Conservation (phyloP, 2,329 filamentous ascomycete species). For the Cordyceps cicadae region DNA sequence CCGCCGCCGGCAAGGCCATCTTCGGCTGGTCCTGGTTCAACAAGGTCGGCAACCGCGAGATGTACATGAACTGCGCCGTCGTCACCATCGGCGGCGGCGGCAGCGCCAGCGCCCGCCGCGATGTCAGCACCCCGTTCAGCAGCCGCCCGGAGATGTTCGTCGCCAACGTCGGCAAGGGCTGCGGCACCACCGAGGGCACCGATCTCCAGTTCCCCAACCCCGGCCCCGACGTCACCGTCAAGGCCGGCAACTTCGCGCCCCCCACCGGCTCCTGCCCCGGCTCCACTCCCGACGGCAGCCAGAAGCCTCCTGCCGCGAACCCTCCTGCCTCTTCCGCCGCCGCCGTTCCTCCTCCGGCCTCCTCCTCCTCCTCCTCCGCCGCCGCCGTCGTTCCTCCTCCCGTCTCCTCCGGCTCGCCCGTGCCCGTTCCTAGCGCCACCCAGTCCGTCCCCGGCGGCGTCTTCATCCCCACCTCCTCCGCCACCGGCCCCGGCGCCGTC, state of each 20-base stretch:
- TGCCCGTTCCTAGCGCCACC: not conserved
- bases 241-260: slow-evolving; percentile 21
- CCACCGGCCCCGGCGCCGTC: not conserved
- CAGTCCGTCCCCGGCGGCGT: slow-evolving; percentile 31
- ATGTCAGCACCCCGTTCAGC: slow-evolving; percentile 31
- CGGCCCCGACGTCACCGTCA: slow-evolving; percentile 39
- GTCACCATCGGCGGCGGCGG: slow-evolving; percentile 61
- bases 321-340: slow-evolving; percentile 11
- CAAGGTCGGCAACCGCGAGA: slow-evolving; percentile 26
- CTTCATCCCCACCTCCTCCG: slow-evolving; percentile 28
- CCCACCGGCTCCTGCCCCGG: slow-evolving; percentile 9
- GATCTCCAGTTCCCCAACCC: slow-evolving; percentile 60
- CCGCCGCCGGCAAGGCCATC: slow-evolving; percentile 52
- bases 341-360: slow-evolving; percentile 9
- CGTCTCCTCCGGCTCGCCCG: not conserved
- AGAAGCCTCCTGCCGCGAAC: slow-evolving; percentile 11
- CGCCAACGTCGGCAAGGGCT: slow-evolving; percentile 41
- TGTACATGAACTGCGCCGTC: slow-evolving; percentile 76
- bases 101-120: too few relatives aligned
- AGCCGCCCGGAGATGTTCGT: slow-evolving; percentile 60
- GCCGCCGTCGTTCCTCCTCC: not conserved
- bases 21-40: slow-evolving; percentile 77
- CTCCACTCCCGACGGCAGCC: slow-evolving; percentile 11
- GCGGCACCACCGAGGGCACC: slow-evolving; percentile 42
- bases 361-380: not conserved